Evolutionary conservation across 1,284 basidiomycete species (phyloP).

Genomic region (Malassezia vespertilionis): DNA sequence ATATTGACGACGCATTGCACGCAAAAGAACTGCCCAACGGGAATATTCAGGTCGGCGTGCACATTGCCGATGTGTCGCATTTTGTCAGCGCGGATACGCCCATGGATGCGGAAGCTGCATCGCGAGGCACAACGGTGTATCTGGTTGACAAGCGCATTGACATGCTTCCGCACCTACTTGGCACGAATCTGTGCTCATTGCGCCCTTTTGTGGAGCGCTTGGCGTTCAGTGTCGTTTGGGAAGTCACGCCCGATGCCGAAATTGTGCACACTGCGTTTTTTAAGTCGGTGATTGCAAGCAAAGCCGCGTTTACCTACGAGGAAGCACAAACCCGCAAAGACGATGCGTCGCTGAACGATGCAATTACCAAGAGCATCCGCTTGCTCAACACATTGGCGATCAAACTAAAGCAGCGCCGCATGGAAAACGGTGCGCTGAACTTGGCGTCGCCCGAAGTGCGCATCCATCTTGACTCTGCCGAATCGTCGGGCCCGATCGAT

Average conservation of each 20-base stretch:
- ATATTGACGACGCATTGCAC: constrained; percentile 98
- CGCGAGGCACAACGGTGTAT: constrained; percentile 93
- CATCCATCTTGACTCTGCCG: constrained; percentile 78
- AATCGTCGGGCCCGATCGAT: constrained; percentile 87
- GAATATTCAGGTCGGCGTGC: constrained; percentile 93
- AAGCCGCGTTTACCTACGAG: constrained; percentile 93
- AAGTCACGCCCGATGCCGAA: constrained; percentile 57
- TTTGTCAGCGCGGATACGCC: constrained; percentile 88
- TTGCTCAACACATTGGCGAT: constrained; percentile 77
- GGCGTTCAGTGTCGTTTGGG: constrained; percentile 95
- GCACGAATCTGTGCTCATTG: constrained; percentile 91
- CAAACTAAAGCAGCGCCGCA: constrained; percentile 73
- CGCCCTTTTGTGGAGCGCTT: constrained; percentile 84
- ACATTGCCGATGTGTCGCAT: constrained; percentile 96
- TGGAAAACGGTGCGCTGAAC: constrained; percentile 88
- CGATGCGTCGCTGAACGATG: constrained; percentile 65
- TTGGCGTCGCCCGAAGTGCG: constrained; percentile 96
- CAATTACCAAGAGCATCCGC: constrained; percentile 75
- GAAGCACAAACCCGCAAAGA: constrained; percentile 91
- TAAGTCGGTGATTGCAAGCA: constrained; percentile 93
- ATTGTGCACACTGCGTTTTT: constrained; percentile 83
- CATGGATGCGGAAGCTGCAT: constrained; percentile 92
- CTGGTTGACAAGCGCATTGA: constrained; percentile 97
- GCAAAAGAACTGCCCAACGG: constrained; percentile 78
- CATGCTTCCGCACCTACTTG: constrained; percentile 88